Evolutionary conservation across 768 basidiomycete species (phyloP), one percentile per base, ranked within the genome.

Genomic region (Sistotremastrum niveocremeum): DNA sequence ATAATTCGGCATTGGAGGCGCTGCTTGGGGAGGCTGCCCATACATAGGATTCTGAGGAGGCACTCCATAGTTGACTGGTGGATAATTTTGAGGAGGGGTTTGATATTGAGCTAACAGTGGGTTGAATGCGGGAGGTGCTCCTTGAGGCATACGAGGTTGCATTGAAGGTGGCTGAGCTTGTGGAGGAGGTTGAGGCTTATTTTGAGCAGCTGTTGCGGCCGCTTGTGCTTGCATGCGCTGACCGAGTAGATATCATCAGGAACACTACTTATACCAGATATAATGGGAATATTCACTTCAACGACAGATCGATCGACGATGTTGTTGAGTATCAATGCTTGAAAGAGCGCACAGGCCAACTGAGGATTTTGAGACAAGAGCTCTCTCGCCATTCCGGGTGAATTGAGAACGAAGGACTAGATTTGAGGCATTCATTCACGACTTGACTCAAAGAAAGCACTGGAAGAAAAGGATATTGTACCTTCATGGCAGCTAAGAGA

Each of bases 401-500:
- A 82, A 0, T 81, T 87, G 39, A 87, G 81, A 33, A 97, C 83
- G 58, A 94, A 90, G 2, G 85, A 85, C 95, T 99, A 57, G 45
- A 47, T 36, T 36, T 1, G 41, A 7, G n/a, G 6, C 12, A 51
- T 42, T 20, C 20, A 20, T 20, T 20, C 20, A 20, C 20, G 20
- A 20, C 20, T 20, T 20, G 20, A 20, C 20, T 11, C 12, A 32
- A 49, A 46, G 47, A 48, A 37, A 39, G 45, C 44, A 47, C 12
- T 56, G 9, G 48, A 45, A 45, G 46, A 48, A 37, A 54, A 54
- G 42, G 50, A 44, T 41, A 44, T 63, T 72, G 57, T 60, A 93
- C 95, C 81, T 98, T 98, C 84, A 94, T 93, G 62, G 95, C 89
- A n/a, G 84, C 84, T 53, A 99, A 68, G 6, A 97, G 84, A 63